Evolutionary conservation across 257 asterid species (phyloP).

Genomic region (Catharanthus roseus): DNA sequence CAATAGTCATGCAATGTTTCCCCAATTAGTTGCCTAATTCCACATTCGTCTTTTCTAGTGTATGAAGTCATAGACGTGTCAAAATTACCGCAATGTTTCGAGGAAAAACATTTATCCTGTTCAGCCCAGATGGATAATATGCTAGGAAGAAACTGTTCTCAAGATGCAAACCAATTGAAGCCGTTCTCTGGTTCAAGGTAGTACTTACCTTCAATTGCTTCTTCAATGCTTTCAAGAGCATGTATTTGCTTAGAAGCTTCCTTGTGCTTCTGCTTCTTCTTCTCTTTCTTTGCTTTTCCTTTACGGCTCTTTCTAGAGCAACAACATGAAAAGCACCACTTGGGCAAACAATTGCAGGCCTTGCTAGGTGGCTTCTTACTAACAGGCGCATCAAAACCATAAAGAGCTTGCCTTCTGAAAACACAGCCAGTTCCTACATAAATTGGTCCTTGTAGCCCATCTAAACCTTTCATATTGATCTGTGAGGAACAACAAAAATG

Average conservation of each 20-base stretch:
- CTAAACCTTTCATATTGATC: constrained; percentile 97
- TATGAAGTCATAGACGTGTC: too few species aligned
- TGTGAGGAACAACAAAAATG: constrained; percentile 27
- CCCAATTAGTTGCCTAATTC: too few species aligned
- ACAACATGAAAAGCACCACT: constrained; percentile 69
- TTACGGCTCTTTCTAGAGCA: constrained; percentile 49
- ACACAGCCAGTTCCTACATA: constrained; percentile 95
- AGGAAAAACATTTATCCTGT: too few species aligned
- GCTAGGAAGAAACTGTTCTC: neutral
- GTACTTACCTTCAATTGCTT: constrained; percentile 58
- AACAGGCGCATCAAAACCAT: constrained; percentile 75
- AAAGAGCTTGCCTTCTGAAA: constrained; percentile 83
- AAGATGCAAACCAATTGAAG: neutral
- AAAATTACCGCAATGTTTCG: too few species aligned
- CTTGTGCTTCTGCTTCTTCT: constrained; percentile 53
- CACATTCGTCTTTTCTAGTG: too few species aligned
- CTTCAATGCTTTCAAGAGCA: constrained; percentile 92
- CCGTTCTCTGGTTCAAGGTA: neutral
- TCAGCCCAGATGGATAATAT: too few species aligned
- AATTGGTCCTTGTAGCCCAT: constrained; percentile 95
- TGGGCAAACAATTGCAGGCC: constrained; percentile 90
- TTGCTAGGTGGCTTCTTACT: constrained; percentile 75
- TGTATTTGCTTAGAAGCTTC: constrained; percentile 88
- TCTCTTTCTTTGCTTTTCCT: constrained; percentile 54
- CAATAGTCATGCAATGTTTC: too few species aligned